Evolutionary conservation across 73 alveolate genomes (phyloP).

Genomic region (Stentor coeruleus): DNA sequence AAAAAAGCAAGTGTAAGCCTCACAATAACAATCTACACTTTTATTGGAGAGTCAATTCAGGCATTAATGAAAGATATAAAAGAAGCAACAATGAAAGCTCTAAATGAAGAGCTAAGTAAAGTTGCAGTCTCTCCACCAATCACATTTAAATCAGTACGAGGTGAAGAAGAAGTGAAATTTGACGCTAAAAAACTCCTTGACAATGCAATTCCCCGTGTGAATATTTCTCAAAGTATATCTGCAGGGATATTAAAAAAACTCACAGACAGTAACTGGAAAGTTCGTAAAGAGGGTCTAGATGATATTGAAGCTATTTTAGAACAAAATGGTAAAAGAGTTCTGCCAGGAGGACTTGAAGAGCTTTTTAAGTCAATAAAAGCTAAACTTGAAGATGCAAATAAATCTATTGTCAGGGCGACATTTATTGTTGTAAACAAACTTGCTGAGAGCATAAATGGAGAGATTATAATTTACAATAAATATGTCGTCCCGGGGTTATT

Average conservation of each 20-base stretch:
- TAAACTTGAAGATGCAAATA: constrained; percentile 78
- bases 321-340: constrained; percentile 48
- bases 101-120: constrained; percentile 70
- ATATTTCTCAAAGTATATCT: background rate
- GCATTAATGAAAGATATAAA: constrained; percentile 70
- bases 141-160: constrained; percentile 52
- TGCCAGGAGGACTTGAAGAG: constrained; percentile 74
- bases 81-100: constrained; percentile 67
- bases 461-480: constrained; percentile 63
- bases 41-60: constrained; percentile 66
- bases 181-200: no score
- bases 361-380: constrained; percentile 58
- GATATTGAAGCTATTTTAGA: background rate
- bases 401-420: constrained; percentile 64
- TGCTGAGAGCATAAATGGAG: constrained; percentile 61
- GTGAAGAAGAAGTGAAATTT: constrained; percentile 68
- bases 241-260: background rate
- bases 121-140: constrained; percentile 48
- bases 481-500: constrained; percentile 59
- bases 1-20: constrained; percentile 59
- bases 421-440: constrained; percentile 60
- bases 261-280: constrained; percentile 20
- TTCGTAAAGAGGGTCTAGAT: background rate
- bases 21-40: constrained; percentile 63
- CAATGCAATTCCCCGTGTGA: no score